Conservation (phyloP, 495 filamentous ascomycete species). For the Lophiotrema nucula region DNA sequence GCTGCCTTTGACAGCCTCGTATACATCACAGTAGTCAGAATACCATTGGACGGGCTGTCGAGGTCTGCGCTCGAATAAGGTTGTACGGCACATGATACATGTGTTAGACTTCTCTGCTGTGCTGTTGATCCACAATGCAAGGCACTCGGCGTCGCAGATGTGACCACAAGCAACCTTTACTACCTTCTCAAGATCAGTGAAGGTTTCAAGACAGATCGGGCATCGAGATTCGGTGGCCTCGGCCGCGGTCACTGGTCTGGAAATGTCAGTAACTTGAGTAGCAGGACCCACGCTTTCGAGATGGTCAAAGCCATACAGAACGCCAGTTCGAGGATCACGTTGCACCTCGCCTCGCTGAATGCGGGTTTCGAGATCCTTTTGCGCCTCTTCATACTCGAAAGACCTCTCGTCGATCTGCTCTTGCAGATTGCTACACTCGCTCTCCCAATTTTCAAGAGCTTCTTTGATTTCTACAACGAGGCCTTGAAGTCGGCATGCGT, state of each 20-base stretch:
- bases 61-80: background rate
- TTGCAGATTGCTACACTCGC: background rate
- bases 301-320: background rate
- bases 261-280: background rate
- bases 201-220: background rate
- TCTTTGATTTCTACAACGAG: background rate
- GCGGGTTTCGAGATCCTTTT: background rate
- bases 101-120: background rate
- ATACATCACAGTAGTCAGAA: background rate
- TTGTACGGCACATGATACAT: background rate
- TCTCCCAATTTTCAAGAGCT: background rate
- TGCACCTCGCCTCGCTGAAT: background rate
- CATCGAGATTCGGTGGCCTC: background rate
- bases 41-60: background rate
- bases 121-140: background rate
- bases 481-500: background rate
- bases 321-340: background rate
- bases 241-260: background rate
- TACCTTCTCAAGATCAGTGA: background rate
- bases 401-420: background rate
- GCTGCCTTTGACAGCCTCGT: background rate
- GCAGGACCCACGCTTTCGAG: background rate
- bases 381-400: background rate
- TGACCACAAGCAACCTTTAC: background rate
- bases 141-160: background rate